A percentile compares a stretch with the other conserved stretches of the same genome.
Conservation (phyloP, 306 rosid species). For the Dalbergia cochinchinensis region DNA sequence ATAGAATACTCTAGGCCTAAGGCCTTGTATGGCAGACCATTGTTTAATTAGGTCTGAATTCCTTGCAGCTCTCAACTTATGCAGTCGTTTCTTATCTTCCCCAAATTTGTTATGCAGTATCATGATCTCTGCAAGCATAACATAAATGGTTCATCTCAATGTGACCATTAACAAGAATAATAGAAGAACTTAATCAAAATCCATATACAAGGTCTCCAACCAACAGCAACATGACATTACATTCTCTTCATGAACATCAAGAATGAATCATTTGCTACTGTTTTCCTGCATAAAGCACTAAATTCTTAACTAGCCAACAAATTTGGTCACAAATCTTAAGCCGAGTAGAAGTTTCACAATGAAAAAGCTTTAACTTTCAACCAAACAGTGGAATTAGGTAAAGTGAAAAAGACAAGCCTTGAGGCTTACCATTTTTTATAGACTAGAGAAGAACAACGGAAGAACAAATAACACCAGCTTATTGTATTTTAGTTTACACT, state of each 20-base stretch:
- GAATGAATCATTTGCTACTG: background rate
- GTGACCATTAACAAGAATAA: background rate
- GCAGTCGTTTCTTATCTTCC: constrained; percentile 81
- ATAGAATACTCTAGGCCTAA: background rate
- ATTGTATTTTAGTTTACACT: background rate
- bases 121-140: constrained; percentile 75
- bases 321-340: background rate
- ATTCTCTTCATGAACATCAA: constrained; percentile 13
- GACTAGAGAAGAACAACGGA: background rate
- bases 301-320: constrained; percentile 11
- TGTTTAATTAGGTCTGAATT: constrained; percentile 80
- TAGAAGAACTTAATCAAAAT: background rate
- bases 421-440: background rate
- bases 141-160: constrained; percentile 35
- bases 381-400: no score
- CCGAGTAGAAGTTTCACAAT: background rate
- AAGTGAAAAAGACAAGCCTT: background rate
- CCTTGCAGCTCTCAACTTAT: constrained; percentile 81
- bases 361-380: background rate
- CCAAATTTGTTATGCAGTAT: constrained; percentile 79
- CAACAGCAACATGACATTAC: constrained; percentile 4
- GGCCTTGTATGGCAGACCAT: background rate
- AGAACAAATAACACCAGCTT: background rate
- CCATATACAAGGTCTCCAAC: background rate
- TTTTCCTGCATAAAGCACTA: background rate